Evolutionary conservation across 2,329 filamentous ascomycete genomes (phyloP), one percentile per base, ranked within the genome.

Genomic region (Ceratocystis diversiconidia): DNA sequence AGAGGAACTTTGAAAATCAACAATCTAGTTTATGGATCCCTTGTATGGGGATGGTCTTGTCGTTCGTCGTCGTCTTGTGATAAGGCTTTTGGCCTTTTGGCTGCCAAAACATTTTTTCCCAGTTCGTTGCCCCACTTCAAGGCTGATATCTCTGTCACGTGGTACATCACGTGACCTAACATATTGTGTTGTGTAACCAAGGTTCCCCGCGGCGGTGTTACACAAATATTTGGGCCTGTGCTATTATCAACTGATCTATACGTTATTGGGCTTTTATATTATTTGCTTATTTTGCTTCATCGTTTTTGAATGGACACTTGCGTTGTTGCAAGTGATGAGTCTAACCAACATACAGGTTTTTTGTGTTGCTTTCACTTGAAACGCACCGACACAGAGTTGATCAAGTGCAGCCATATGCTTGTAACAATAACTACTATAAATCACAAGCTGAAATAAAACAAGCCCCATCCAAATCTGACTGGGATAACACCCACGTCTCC

Each of bases 1-100:
- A 25, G 8, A 43, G 73, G 43, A 36, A 22, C 15, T 52, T 52
- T 41, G 36, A 4, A 15, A 41, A 12, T 41, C 12, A 15, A 41
- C 3, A 41, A 41, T 15, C 36, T 41, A 41, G 12, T 41, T 41
- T 41, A 41, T 15, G 36, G 12, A 15, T 41, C 36, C 36, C 36
- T 41, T 41, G 36, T 41, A 41, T 15, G 36, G 36, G 36, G 36
- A 7, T 43, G 12, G 22, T 52, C 10, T 52, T 52, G 55, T 32
- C 52, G 52, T 32, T 19, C 25, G 52, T 30, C 28, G 52, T 57
- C 48, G 48, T 52, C 48, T 52, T 25, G 55, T 59, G 25, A 59
- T 59, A 32, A 59, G 32, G 28, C 55, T 59, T 59, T 19, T 12
- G 19, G 28, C 55, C 28, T 36, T 59, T 36, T 36, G 25, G 36